Conservation (phyloP, 2,329 filamentous ascomycete genomes). For the Cytospora piceae region DNA sequence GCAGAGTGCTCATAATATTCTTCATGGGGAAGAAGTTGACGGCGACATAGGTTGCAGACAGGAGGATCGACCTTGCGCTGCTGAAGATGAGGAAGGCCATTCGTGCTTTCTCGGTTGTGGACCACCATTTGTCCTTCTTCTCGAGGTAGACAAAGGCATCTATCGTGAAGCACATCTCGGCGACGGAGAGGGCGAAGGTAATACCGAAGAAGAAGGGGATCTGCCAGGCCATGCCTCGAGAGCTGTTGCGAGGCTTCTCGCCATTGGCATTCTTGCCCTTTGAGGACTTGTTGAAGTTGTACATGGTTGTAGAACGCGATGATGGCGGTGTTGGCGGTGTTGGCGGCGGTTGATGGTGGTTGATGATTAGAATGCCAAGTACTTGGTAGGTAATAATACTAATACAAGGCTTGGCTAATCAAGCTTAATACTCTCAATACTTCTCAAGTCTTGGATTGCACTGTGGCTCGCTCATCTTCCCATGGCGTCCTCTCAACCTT, state of each 20-base stretch:
- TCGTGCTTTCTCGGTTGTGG: constrained; percentile 20
- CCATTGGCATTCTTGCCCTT: constrained; percentile 13
- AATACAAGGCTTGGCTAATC: too few species aligned
- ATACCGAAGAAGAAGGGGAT: constrained; percentile 28
- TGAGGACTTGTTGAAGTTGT: background rate
- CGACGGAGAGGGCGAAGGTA: constrained; percentile 24
- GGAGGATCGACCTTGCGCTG: constrained; percentile 18
- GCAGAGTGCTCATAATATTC: constrained; percentile 23
- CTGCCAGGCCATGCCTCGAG: constrained; percentile 17
- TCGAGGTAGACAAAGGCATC: constrained; percentile 24
- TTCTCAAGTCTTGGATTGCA: too few species aligned
- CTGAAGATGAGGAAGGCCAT: constrained; percentile 28
- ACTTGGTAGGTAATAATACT: too few species aligned
- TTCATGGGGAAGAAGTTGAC: constrained; percentile 12
- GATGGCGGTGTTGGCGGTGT: background rate
- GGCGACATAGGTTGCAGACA: constrained; percentile 16
- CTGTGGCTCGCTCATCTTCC: too few species aligned
- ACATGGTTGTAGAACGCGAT: background rate
- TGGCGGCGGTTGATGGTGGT: background rate
- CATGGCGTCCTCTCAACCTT: too few species aligned
- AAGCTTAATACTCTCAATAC: too few species aligned
- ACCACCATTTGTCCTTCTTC: constrained; percentile 24
- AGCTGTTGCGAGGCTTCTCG: constrained; percentile 21
- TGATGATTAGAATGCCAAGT: too few species aligned
- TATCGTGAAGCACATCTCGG: constrained; percentile 22